Base-by-base conservation (phyloP, 2,329 filamentous ascomycete species). In the Colletotrichum endophyticum region DNA sequence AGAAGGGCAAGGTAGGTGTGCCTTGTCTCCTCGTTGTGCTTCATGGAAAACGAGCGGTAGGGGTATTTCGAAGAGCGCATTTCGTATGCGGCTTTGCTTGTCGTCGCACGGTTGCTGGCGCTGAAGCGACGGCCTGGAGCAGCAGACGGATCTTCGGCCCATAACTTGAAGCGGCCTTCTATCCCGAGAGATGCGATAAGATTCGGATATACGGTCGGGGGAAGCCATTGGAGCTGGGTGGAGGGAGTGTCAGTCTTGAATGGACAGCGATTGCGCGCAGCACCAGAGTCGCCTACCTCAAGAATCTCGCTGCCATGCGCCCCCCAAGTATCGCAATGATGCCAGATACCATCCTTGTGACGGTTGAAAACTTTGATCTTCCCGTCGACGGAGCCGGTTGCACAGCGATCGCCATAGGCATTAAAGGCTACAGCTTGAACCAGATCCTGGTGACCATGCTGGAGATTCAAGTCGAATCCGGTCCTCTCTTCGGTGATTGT, bases 311-410 rank as follows among this genome's bases (percentile, higher is more conserved):
- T 95, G 82, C 95, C 94, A 83, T 99, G 96, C 22, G 95, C 96
- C 64, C 91, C 92, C 95, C 96, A 98, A 73, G 92, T 95, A 86
- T 99, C 96, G 82, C 93, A 94, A 49, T 97, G 87, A 68, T 92
- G 90, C 95, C 96, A 98, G 73, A 91, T 88, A 57, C 92, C 92
- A 80, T 95, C 94, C 79, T 93, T 93, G 82, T 97, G 94, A 64
- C 94, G 91, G 85, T 96, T 95, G 90, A 96, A 98, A 78, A 98
- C 94, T 83, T 96, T 95, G 81, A 99, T 94, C 84, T 94, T 95
- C 84, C 98, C 96, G 84, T 99, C 96, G 22, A 96, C 95, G 22
- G 95, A 97, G 39, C 95, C 96, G 4, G 96, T 97, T 57, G 96
- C 95, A 88, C 96, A 96, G 80, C 96, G 95, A 81, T 95, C 96